Percentiles rank a stretch among this genome's conserved stretches.
Conservation (phyloP, 2,329 filamentous ascomycete species). For the Penicillium freii region DNA sequence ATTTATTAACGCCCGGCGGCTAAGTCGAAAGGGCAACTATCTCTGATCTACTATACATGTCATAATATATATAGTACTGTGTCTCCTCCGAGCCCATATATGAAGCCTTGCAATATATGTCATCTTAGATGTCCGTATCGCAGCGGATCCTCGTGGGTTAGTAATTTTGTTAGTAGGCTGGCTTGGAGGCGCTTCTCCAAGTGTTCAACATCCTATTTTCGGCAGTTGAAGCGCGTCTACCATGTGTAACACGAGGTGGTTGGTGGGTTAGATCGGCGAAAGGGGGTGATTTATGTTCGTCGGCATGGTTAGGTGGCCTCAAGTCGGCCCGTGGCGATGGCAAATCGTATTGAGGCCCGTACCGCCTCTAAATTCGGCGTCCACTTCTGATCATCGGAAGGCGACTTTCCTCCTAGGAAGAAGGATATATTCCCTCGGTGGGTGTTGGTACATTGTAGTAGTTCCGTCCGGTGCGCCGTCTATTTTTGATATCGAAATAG, state of each 20-base stretch:
- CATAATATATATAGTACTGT: no score
- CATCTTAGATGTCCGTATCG: no score
- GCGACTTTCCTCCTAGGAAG: constrained; percentile 6
- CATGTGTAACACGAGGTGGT: constrained; percentile 26
- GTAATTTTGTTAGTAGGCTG: not conserved
- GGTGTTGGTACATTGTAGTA: constrained; percentile 4
- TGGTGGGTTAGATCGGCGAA: constrained; percentile 3
- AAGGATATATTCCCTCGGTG: constrained; percentile 7
- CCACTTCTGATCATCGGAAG: constrained; percentile 25
- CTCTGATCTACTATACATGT: no score
- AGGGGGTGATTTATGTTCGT: constrained; percentile 7
- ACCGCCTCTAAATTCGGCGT: constrained; percentile 31
- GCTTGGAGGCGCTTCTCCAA: constrained; percentile 38
- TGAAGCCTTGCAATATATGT: no score
- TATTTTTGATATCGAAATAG: constrained; percentile 4
- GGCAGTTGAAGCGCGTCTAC: constrained; percentile 36
- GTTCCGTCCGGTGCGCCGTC: not conserved
- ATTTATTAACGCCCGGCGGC: no score
- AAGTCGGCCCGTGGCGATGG: constrained; percentile 28
- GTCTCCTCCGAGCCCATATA: no score
- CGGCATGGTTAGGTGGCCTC: constrained; percentile 25
- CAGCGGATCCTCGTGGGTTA: no score
- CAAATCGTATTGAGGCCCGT: constrained; percentile 29
- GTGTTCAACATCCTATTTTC: constrained; percentile 38
- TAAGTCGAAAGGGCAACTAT: no score